phyloP scores from a whole-genome alignment of 2,329 filamentous ascomycete genomes.

The Penicillium aurantiogriseum region DNA sequence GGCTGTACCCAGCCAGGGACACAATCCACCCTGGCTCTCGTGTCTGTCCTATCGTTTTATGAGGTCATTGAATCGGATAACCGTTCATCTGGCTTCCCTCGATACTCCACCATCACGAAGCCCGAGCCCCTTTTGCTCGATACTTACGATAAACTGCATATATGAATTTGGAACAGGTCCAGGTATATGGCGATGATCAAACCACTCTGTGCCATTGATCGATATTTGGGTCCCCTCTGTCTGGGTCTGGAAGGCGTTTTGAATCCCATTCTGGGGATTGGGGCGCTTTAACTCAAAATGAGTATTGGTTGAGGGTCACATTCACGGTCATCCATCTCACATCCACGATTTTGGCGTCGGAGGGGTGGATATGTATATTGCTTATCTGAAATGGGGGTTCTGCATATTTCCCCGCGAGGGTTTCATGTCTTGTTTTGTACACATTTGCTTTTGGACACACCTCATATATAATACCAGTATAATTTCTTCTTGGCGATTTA shows the following conservation, averaged over 20 bases:
- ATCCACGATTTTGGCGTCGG: constrained; percentile 7
- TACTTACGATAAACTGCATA: constrained; percentile 9
- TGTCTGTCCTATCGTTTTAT: constrained; percentile 12
- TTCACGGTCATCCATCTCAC: neutral
- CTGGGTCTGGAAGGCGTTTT: constrained; percentile 7
- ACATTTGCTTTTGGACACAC: constrained; percentile 8
- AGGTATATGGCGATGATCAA: constrained; percentile 1
- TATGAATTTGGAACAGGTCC: constrained; percentile 4
- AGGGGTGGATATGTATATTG: constrained; percentile 10
- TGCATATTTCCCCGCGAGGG: neutral
- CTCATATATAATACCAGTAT: neutral
- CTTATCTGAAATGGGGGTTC: neutral
- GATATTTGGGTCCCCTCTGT: neutral
- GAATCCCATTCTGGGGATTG: neutral
- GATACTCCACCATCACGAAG: constrained; percentile 4
- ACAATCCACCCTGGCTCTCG: constrained; percentile 14
- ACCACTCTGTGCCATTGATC: neutral
- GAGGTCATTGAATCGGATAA: neutral
- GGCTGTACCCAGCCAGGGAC: neutral
- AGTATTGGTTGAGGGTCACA: neutral
- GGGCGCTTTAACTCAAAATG: neutral
- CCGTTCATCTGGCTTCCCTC: neutral
- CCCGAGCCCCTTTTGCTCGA: constrained; percentile 7
- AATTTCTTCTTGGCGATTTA: neutral
- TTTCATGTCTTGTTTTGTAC: constrained; percentile 11